Evolutionary conservation across 116 monocot species (phyloP).

Genomic region (Phalaenopsis hybrid): DNA sequence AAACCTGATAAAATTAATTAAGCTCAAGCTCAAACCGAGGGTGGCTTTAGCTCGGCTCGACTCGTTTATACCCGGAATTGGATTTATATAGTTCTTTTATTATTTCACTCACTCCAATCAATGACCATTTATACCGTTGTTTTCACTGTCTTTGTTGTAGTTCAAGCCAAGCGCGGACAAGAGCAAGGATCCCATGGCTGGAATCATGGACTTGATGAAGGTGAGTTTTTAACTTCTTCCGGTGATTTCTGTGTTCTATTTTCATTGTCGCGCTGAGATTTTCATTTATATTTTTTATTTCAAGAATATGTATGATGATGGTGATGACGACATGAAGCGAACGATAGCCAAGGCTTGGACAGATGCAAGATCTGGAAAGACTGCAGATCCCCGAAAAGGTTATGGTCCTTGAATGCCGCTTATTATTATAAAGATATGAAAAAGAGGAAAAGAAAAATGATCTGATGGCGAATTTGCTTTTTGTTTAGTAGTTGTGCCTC

Average conservation of each 20-base stretch:
- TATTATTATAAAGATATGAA: too few species aligned
- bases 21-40: too few species aligned
- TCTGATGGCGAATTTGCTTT: too few species aligned
- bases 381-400: slow-evolving; percentile 20
- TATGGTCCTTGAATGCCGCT: neutral
- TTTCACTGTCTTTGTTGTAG: slow-evolving; percentile 7
- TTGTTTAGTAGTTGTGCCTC: too few species aligned
- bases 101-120: too few species aligned
- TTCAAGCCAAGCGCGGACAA: slow-evolving; percentile 37
- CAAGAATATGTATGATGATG: slow-evolving; percentile 58
- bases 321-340: slow-evolving; percentile 47
- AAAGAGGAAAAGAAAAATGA: too few species aligned
- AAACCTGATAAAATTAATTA: too few species aligned
- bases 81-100: too few species aligned
- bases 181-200: slow-evolving; percentile 50
- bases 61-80: too few species aligned
- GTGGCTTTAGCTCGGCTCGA: too few species aligned
- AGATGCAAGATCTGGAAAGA: slow-evolving; percentile 42
- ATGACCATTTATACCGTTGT: too few species aligned
- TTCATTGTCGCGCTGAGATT: neutral
- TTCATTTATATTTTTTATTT: neutral
- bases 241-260: neutral
- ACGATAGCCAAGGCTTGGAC: slow-evolving; percentile 55
- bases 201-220: slow-evolving; percentile 59
- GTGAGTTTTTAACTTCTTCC: neutral